Evolutionary conservation across 2,329 filamentous ascomycete genomes (phyloP).

Genomic region (Aspergillus brunneoviolaceus): DNA sequence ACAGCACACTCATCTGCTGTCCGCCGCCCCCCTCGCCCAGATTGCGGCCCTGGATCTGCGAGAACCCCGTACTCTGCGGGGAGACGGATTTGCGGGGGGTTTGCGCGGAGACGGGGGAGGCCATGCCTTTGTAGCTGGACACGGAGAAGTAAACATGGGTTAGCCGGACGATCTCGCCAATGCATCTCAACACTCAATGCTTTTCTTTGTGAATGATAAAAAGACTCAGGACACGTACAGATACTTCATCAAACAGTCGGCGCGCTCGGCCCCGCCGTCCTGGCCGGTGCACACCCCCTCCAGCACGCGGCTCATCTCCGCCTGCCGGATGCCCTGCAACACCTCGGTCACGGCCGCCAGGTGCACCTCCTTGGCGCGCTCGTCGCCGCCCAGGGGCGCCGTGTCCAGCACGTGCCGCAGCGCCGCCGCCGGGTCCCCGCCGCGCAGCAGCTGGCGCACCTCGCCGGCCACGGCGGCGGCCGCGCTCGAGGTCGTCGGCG

Average conservation of each 20-base stretch:
- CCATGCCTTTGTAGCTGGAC: conserved; percentile 86
- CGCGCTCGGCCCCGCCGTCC: conserved; percentile 75
- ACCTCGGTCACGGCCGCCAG: conserved; percentile 88
- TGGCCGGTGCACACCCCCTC: conserved; percentile 70
- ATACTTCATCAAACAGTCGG: conserved; percentile 98
- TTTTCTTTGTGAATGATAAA: no score
- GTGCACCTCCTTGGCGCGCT: conserved; percentile 72
- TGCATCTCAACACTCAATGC: no score
- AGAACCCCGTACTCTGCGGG: conserved; percentile 84
- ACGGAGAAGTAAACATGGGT: no score
- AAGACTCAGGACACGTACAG: conserved; percentile 59
- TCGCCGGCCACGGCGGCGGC: conserved; percentile 76
- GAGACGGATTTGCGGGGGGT: conserved; percentile 56
- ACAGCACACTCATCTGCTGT: conserved; percentile 89
- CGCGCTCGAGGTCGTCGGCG: conserved; percentile 73
- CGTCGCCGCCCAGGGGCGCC: conserved; percentile 64
- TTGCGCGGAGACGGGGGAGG: conserved; percentile 40
- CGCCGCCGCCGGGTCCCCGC: conserved; percentile 84
- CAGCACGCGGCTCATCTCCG: conserved; percentile 89
- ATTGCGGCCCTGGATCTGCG: conserved; percentile 65
- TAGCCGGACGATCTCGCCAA: no score
- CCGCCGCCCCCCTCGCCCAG: conserved; percentile 68
- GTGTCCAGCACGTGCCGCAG: conserved; percentile 80
- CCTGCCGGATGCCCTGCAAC: conserved; percentile 91
- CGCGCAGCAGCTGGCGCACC: conserved; percentile 81